Base-by-base conservation (phyloP, 225 moss, liverwort and hornwort species). In the Polytrichum formosum region DNA sequence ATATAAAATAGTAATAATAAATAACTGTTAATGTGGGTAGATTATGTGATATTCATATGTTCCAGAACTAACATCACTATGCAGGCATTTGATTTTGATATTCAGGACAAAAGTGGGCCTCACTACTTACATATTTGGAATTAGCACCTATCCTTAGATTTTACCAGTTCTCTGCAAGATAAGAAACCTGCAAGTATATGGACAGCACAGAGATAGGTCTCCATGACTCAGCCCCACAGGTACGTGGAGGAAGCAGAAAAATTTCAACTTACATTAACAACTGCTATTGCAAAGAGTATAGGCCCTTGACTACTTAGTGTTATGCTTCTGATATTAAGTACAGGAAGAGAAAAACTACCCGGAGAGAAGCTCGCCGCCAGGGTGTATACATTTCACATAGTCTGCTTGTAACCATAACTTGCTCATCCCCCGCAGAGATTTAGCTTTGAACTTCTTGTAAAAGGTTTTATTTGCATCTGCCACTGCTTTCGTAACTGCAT, bases 351-450 rank as follows among this genome's bases (percentile, higher is more conserved):
- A 31, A 29, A 75, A 79, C 73, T 18, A 88, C 88, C 88, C 88
- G 65, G 88, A 85, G 69, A 88, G 68, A 22, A 88, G 54, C 72
- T 85, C 88, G 23, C 88, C 88, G 6, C 85, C 88, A 0, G 85
- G 88, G 76, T 88, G 88, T 31, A 82, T 80, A 66, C 88, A 88
- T 72, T 88, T 88, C 53, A 88, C 85, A 27, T 88, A 88, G 68
- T 80, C 88, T 22, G 88, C 88, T 31, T 76, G 82, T 63, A 82
- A 64, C 88, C 88, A 88, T 61, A 88, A 73, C 21, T 70, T 63
- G 46, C 78, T 82, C 88, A 88, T 88, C n/a, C 85, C 88, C 66
- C 85, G 78, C 8, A 82, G 28, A 0, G 88, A 88, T 56, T 88
- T 88, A 1, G 82, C 56, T 61, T 78, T 85, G 59, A 88, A 88